Base-by-base conservation (phyloP, 768 basidiomycete species). In the Pleurotus sapidus region DNA sequence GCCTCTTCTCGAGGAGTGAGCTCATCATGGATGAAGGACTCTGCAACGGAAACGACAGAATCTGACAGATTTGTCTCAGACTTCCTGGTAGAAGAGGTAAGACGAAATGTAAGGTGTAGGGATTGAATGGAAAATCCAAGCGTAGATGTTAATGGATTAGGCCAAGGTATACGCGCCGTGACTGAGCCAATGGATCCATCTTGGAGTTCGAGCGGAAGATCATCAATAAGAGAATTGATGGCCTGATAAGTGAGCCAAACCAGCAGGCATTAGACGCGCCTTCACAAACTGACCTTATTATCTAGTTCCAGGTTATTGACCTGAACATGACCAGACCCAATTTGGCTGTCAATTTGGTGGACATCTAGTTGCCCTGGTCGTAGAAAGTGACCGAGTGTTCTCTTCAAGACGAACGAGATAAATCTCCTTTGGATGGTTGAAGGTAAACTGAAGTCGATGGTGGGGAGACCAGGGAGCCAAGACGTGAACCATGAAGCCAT, bases 321-420 rank as follows among this genome's bases (percentile, higher is more conserved):
- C 70, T 94, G 91, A 3, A 97, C 85, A 68, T 83, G 88, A 15
- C 95, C 95, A 42, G 88, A 89, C n/a, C 92, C 89, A 64, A 98
- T 88, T 72, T 96, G 93, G 25, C 93, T 90, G 64, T 96, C 93
- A 64, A 97, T 88, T 72, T 93, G 87, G 56, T 87, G 81, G 51
- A 84, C 77, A 72, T 97, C 91, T 57, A 97, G 82, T 65, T 95
- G 94, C 14, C 93, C 95, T 8, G 91, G 91, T 68, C 88, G 90
- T 55, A 98, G 80, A 59, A 97, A 80, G 67, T 89, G 89, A 9
- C 95, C 95, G 0, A 98, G 75, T 6, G 84, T 80, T 65, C 86
- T 87, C 78, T 86, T 89, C 60, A 98, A 80, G 53, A 93, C 74
- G 68, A 94, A 98, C 1, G 94, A 94, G 37, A 98, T 78, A 74